These are phyloP conservation scores for Melampsora occidentalis DNA, from an alignment of 1,284 basidiomycete genomes.

Conservation along the genomic window DNA sequence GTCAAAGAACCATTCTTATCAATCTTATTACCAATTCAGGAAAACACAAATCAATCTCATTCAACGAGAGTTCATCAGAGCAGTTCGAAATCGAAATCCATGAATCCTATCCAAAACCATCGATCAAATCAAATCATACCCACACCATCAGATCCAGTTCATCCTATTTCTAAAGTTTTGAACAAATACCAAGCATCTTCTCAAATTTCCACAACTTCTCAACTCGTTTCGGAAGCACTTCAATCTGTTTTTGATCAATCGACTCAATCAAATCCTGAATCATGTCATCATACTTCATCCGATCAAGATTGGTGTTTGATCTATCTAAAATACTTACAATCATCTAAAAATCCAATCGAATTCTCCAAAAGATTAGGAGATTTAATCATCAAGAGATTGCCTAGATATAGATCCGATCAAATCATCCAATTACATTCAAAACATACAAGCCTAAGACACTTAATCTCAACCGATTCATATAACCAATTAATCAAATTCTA, in stretches of 20 bases:
- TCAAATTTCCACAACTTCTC: not conserved
- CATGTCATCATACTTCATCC: not conserved
- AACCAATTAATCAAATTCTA: conserved; percentile 29
- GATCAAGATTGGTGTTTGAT: conserved; percentile 11
- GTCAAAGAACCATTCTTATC: conserved; percentile 1
- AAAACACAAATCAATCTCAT: too few species aligned
- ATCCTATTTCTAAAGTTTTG: not conserved
- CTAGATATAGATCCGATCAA: conserved; percentile 8
- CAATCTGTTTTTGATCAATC: not conserved
- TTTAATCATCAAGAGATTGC: conserved; percentile 22
- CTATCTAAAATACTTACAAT: conserved; percentile 26
- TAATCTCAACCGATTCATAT: conserved; percentile 35
- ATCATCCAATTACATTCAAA: conserved; percentile 16
- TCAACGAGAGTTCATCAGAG: too few species aligned
- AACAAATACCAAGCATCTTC: not conserved
- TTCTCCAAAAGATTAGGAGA: conserved; percentile 29
- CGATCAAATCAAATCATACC: not conserved
- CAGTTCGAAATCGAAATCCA: too few species aligned
- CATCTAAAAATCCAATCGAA: conserved; percentile 24
- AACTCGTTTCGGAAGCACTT: not conserved
- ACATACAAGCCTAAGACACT: not conserved
- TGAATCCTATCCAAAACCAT: not conserved
- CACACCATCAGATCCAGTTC: not conserved
- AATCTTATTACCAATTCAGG: not conserved
- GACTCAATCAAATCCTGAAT: not conserved